A percentile compares a stretch with the other conserved stretches of the same genome.
These are phyloP conservation scores for Desmodesmus armatus DNA, from an alignment of 139 green algal genomes.

Conservation along the genomic window DNA sequence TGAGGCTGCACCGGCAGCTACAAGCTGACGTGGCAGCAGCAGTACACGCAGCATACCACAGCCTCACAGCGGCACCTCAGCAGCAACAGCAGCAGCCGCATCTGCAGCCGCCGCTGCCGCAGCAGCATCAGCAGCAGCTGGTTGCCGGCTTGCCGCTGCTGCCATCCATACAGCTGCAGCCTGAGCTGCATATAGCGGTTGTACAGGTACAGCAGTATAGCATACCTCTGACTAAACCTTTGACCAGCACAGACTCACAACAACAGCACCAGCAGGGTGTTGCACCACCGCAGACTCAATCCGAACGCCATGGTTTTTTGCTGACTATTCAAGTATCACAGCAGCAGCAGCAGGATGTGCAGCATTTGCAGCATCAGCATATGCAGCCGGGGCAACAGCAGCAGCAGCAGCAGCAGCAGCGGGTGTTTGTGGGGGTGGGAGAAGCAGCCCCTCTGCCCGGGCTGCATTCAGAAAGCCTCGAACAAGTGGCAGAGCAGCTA, in stretches of 20 bases:
- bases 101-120: conserved; percentile 11
- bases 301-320: conserved; percentile 70
- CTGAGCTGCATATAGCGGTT: conserved; percentile 1
- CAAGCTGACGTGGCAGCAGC: conserved; percentile 60
- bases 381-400: neutral
- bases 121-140: neutral
- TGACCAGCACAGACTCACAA: conserved; percentile 64
- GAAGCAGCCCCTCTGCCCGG: conserved; percentile 90
- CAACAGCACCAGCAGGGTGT: neutral
- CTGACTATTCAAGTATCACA: conserved; percentile 51
- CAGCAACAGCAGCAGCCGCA: conserved; percentile 5
- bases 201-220: conserved; percentile 49
- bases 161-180: neutral
- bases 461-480: conserved; percentile 83
- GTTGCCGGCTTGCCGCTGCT: neutral
- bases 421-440: conserved; percentile 60
- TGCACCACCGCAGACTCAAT: neutral
- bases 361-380: neutral
- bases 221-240: conserved; percentile 68
- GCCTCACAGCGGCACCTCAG: neutral
- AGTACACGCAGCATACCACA: conserved; percentile 40
- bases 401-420: conserved; percentile 17
- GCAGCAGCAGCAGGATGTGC: neutral
- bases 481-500: conserved; percentile 76
- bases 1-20: conserved; percentile 77